Percentiles rank a stretch among this genome's conserved stretches.
Evolutionary conservation across 2,329 filamentous ascomycete genomes (phyloP).

Genomic region (Phialophora macrospora): DNA sequence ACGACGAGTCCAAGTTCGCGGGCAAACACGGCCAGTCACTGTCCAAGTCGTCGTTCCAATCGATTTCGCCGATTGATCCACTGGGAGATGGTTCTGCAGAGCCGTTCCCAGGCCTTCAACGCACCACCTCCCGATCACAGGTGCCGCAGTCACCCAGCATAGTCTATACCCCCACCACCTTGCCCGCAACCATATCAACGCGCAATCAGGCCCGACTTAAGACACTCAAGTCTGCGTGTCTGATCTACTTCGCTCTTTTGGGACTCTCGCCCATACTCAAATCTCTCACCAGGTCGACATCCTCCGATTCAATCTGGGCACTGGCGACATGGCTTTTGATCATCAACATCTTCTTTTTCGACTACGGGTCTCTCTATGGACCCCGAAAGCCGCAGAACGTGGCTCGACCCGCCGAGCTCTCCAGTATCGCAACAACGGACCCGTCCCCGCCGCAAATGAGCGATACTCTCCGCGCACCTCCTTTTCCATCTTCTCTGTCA

Average conservation of each 20-base stretch:
- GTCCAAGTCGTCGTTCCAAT: slow-evolving; percentile 62
- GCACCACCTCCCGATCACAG: slow-evolving; percentile 26
- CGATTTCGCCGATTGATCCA: slow-evolving; percentile 44
- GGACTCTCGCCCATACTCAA: slow-evolving; percentile 95
- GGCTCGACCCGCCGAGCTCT: slow-evolving; percentile 10
- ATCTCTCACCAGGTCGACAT: slow-evolving; percentile 91
- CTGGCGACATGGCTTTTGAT: slow-evolving; percentile 90
- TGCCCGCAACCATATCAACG: slow-evolving; percentile 52
- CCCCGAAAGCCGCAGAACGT: slow-evolving; percentile 23
- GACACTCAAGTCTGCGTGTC: slow-evolving; percentile 86
- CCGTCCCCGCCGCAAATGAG: slow-evolving; percentile 17
- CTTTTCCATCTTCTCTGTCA: slow-evolving; percentile 69
- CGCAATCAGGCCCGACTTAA: slow-evolving; percentile 69
- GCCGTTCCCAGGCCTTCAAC: slow-evolving; percentile 48
- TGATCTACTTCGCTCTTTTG: slow-evolving; percentile 91
- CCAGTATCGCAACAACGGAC: slow-evolving; percentile 20
- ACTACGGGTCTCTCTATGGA: slow-evolving; percentile 71
- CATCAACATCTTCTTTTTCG: slow-evolving; percentile 97
- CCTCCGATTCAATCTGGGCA: slow-evolving; percentile 94
- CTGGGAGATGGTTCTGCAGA: slow-evolving; percentile 33
- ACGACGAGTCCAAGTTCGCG: slow-evolving; percentile 30
- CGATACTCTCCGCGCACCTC: slow-evolving; percentile 41
- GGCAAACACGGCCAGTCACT: slow-evolving; percentile 57
- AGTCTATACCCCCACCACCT: slow-evolving; percentile 43
- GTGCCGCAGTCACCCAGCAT: slow-evolving; percentile 38